Evolutionary conservation across 805 yeast genomes (phyloP), one percentile per base, ranked within the genome.

Genomic region (Brettanomyces sp.): DNA sequence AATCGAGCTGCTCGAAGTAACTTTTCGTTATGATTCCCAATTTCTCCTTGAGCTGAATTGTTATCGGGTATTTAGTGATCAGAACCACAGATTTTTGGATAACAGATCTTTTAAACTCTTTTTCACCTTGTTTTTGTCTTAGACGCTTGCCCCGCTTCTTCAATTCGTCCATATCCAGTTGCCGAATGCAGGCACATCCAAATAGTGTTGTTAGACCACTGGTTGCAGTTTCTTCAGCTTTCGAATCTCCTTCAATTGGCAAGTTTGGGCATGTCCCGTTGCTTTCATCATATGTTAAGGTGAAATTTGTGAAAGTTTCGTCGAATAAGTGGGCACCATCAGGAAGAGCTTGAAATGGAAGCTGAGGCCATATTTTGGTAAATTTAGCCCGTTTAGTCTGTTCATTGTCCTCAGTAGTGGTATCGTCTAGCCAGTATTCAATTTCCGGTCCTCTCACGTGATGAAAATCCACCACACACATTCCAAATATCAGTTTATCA

Each of bases 241-340:
- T 30, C 6, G 42, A 47, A 3, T 49, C 50, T 47, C 64, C 70
- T 6, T 58, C 58, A 22, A 40, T 37, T 35, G 69, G 63, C 48
- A 71, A 62, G 43, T 68, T 79, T 18, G 80, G 75, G 11, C 78
- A 69, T 24, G 55, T 55, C 21, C 69, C 64, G 30, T 63, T 64
- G 25, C 67, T 64, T 44, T 77, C 79, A 59, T 88, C 88, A 58
- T 79, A 85, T 5, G 84, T 73, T 39, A 91, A 67, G 23, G 95
- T 90, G 65, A 91, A 91, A 59, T 87, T 87, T 23, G 95, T 82
- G 58, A 90, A 88, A 1, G 95, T 89, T 62, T 93, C 98, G 59
- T 89, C 95, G 59, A 82, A 91, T 22, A 90, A 73, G 62, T 93
- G 99, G 2, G 95, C 82, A 4, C 98, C 98, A 64, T 93, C 99